Evolutionary conservation across 495 filamentous ascomycete species (phyloP).

Genomic region (Tetracladium marchalianum): DNA sequence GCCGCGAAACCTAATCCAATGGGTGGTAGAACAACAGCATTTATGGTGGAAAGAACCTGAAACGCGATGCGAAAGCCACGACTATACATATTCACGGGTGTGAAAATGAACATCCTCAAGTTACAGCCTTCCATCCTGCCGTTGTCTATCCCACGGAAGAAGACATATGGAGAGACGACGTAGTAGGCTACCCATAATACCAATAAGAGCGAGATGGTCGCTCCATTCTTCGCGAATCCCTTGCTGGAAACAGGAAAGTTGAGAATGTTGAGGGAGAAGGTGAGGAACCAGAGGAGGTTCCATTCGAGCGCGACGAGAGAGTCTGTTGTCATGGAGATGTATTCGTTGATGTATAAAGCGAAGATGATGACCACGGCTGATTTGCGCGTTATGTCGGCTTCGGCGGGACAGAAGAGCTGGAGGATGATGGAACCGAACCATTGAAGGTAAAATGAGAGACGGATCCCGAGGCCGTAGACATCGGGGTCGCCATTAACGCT

Average conservation of each 20-base stretch:
- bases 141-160: background rate
- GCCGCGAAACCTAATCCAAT: too few species aligned
- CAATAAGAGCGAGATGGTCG: background rate
- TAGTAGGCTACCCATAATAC: background rate
- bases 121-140: background rate
- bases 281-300: background rate
- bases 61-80: too few species aligned
- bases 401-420: background rate
- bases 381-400: background rate
- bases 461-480: slow-evolving; percentile 28
- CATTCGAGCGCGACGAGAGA: background rate
- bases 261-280: background rate
- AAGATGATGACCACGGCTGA: background rate
- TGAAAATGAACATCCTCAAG: background rate
- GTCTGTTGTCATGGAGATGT: background rate
- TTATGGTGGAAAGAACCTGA: too few species aligned
- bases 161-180: background rate
- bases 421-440: slow-evolving; percentile 15
- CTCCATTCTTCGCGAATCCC: background rate
- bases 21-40: too few species aligned
- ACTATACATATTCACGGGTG: too few species aligned
- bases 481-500: slow-evolving; percentile 21
- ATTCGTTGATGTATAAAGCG: background rate
- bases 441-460: slow-evolving; percentile 28
- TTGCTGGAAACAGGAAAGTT: background rate